Evolutionary conservation across 1,139 yeast species (phyloP), one percentile per base, ranked within the genome.

Genomic region (Citeromyces hawaiiensis): DNA sequence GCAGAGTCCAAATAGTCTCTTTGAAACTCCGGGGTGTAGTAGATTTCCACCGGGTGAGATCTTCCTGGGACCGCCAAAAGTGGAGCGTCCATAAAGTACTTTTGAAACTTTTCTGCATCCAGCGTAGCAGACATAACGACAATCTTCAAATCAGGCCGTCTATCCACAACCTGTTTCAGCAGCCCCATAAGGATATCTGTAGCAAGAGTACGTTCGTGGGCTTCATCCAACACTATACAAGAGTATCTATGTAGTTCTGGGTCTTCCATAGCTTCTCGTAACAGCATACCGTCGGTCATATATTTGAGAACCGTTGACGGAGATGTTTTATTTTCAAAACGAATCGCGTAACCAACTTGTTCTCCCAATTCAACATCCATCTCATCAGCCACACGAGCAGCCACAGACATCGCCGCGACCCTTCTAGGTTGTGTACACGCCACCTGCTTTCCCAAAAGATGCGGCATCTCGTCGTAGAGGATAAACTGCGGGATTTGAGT

Each of bases 231-330:
- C 49, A 91, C 87, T 45, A 91, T 83, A 54, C 96, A 88, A 17
- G 94, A 81, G 60, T 91, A 91, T 45, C 82, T 69, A 6, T 66
- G 64, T 55, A 91, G 68, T 45, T 79, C 72, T 49, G 87, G 96
- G 58, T 91, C 98, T 47, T 83, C 93, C 97, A 91, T 88, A 30
- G 97, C 97, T 61, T 91, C 98, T 54, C 97, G 74, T 49, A 91
- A 66, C 43, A 91, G 70, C 96, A 91, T 88, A 77, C 98, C 98
- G 64, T 91, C 98, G 11, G 98, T 91, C 97, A 91, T 86, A 64
- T 91, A 91, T 61, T 88, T 88, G 53, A 91, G 68, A 38, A 87
- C 71, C 2, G 98, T 91, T 49, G 76, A 80, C 41, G 72, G 70
- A 35, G 82, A 69, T 3, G 95, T 83, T 51, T 76, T 83, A 59